These are phyloP conservation scores for Sugiyamaella castrensis DNA, from an alignment of 1,139 yeast genomes.

Conservation along the genomic window DNA sequence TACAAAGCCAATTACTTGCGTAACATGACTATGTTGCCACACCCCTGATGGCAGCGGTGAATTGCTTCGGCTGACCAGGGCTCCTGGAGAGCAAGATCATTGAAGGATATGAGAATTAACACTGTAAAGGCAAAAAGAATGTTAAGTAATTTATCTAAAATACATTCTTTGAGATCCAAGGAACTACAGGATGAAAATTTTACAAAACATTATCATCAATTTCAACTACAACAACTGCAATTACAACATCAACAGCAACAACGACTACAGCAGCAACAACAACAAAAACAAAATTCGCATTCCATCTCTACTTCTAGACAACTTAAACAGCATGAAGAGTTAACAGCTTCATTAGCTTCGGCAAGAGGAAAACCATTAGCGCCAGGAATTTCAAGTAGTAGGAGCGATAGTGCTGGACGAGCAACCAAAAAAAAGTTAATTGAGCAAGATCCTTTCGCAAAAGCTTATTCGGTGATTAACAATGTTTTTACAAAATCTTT, in stretches of 20 bases:
- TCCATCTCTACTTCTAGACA: neutral
- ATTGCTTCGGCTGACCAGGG: too few species aligned
- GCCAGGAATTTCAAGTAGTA: constrained; percentile 7
- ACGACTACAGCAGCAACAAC: neutral
- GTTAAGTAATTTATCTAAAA: constrained; percentile 29
- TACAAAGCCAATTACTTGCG: neutral
- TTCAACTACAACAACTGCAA: constrained; percentile 4
- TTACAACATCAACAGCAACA: constrained; percentile 4
- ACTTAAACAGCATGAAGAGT: constrained; percentile 20
- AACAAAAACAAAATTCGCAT: neutral
- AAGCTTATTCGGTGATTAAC: constrained; percentile 30
- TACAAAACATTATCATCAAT: neutral
- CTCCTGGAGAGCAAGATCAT: too few species aligned
- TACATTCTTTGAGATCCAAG: constrained; percentile 28
- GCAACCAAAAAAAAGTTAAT: constrained; percentile 14
- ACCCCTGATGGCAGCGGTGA: too few species aligned
- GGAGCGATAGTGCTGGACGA: constrained; percentile 1
- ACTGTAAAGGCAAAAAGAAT: constrained; percentile 28
- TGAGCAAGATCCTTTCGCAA: constrained; percentile 34
- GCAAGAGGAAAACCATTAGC: constrained; percentile 31
- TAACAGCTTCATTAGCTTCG: constrained; percentile 31
- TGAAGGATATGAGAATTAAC: neutral
- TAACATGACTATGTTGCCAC: neutral
- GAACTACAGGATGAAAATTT: constrained; percentile 19
- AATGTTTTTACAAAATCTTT: constrained; percentile 28